Conservation (phyloP, 345 rosid genomes). For the Arabidopsis thaliana region TAIR10.1 NC_003070.9:10658501-10659000, state of each 20-base stretch:
- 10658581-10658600: slow-evolving; percentile 33
- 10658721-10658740: slow-evolving; percentile 22
- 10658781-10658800: not conserved
- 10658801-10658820: not conserved
- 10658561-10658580: not conserved
- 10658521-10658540: slow-evolving; percentile 7
- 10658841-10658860: no score
- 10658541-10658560: slow-evolving; percentile 22
- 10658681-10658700: slow-evolving; percentile 33
- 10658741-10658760: slow-evolving; percentile 7
- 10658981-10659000: no score
- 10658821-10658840: not conserved
- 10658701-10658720: slow-evolving; percentile 32
- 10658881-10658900: no score
- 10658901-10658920: no score
- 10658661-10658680: not conserved
- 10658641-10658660: slow-evolving; percentile 22
- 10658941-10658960: no score
- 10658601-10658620: slow-evolving; percentile 31
- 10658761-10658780: slow-evolving; percentile 11
- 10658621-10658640: slow-evolving; percentile 24
- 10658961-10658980: no score
- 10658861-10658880: no score
- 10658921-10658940: no score
- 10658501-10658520: slow-evolving; percentile 11